These are phyloP conservation scores for Canna indica DNA, from an alignment of 176 grass and related monocot genomes.

Conservation along the genomic window DNA sequence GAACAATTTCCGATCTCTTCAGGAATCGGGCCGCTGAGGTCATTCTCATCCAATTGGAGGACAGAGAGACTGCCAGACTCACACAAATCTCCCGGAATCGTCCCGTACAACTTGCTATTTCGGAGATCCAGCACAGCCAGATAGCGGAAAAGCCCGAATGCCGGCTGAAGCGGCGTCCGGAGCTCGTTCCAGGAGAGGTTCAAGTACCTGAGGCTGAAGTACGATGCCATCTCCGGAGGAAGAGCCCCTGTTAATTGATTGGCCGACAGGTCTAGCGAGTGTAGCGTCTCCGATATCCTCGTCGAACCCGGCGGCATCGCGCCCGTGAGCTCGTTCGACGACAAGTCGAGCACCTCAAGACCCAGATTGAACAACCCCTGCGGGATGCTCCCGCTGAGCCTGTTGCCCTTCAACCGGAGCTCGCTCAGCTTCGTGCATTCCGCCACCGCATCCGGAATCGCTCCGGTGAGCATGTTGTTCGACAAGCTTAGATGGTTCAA, in stretches of 20 bases:
- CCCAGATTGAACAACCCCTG: constrained; percentile 54
- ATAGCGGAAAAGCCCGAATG: constrained; percentile 63
- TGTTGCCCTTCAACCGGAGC: constrained; percentile 47
- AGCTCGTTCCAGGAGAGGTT: constrained; percentile 79
- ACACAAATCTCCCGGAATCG: constrained; percentile 55
- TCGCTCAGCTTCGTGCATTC: constrained; percentile 55
- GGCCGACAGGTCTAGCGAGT: constrained; percentile 70
- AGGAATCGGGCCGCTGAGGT: constrained; percentile 63
- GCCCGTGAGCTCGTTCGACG: constrained; percentile 63
- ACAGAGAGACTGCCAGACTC: constrained; percentile 70
- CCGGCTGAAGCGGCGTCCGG: constrained; percentile 65
- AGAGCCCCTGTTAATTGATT: constrained; percentile 58
- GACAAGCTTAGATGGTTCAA: constrained; percentile 67
- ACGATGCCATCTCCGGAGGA: constrained; percentile 59
- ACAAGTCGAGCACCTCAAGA: constrained; percentile 66
- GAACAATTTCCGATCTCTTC: constrained; percentile 64
- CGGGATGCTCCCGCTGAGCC: constrained; percentile 56
- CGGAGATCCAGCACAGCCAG: constrained; percentile 81
- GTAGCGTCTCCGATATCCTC: constrained; percentile 48
- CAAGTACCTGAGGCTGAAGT: constrained; percentile 52
- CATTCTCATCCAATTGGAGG: constrained; percentile 83
- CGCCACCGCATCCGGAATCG: constrained; percentile 41
- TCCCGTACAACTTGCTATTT: constrained; percentile 40
- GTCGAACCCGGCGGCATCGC: constrained; percentile 47
- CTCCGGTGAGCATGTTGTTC: constrained; percentile 44